Conservation (phyloP, 371 early-diverging fungal genomes). For the Lichtheimia ornata region DNA sequence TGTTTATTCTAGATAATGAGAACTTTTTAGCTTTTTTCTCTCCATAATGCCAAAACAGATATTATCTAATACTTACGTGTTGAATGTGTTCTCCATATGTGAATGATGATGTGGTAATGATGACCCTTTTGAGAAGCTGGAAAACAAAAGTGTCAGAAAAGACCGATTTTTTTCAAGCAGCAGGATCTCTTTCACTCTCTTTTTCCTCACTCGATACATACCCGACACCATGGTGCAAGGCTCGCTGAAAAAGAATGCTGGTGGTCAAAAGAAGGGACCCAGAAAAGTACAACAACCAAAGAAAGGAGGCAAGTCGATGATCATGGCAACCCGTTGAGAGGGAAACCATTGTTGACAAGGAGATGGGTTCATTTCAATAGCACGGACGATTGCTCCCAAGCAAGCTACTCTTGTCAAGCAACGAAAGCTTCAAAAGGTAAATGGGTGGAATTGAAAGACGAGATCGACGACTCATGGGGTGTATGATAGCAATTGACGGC, state of each 20-base stretch:
- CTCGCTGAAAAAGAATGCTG: constrained; percentile 44
- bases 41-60: not conserved
- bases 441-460: not conserved
- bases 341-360: not conserved
- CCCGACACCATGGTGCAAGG: constrained; percentile 53
- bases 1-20: too few relatives aligned
- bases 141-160: not conserved
- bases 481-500: constrained; percentile 57
- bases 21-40: not conserved
- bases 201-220: not conserved
- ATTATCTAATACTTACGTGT: not conserved
- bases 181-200: not conserved
- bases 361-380: constrained; percentile 20
- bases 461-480: not conserved
- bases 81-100: not conserved
- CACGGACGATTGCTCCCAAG: constrained; percentile 62
- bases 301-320: constrained; percentile 50
- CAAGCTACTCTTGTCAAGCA: constrained; percentile 56
- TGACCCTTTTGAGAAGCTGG: not conserved
- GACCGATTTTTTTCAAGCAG: not conserved
- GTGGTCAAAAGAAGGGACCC: constrained; percentile 42
- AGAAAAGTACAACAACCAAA: constrained; percentile 55
- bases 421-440: constrained; percentile 54
- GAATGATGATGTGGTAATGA: not conserved
- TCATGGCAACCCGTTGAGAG: not conserved